Base-by-base conservation (phyloP, 306 rosid genomes). In the Castanea mollissima region DNA sequence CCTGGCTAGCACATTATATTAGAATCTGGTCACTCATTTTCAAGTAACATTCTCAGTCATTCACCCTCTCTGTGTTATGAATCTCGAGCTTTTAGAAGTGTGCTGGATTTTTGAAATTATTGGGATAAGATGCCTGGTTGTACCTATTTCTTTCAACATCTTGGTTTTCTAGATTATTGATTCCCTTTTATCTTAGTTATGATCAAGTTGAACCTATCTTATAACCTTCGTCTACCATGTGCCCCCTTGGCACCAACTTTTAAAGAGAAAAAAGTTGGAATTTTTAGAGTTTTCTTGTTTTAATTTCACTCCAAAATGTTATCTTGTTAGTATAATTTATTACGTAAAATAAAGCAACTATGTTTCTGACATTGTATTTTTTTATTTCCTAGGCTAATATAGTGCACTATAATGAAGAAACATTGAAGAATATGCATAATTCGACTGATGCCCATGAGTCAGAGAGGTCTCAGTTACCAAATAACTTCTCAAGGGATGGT, bases 391-490 rank as follows among this genome's bases (percentile, higher is more conserved):
- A 94, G 99, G 92, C 91, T 78, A 92, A 92, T 82, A 91, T 94
- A 79, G 85, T 94, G 71, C 97, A 85, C 80, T 89, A 86, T 76
- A 91, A 88, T 69, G 93, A 94, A 89, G 96, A 91, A 78, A 80
- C 89, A 44, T 77, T 88, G 76, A 89, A 86, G 90, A 91, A 89
- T 85, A 88, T 91, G 91, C 88, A 84, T 74, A 85, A 86, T 71
- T 85, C 94, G 55, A 69, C 93, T 59, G 85, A 82, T 82, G 80
- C 87, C 38, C 76, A 83, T 83, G 97, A 90, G 69, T 79, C 87
- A 49, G 79, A n/a, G 38, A 84, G 71, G 82, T 81, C 91, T 80
- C 94, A 82, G 31, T 73, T 87, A 74, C 69, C 83, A 59, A 83
- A 89, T 88, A 76, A 83, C 79, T 67, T 83, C 78, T 55, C 91